Conservation (phyloP, 192 early-diverging fungal species). For the Podila verticillata region DNA sequence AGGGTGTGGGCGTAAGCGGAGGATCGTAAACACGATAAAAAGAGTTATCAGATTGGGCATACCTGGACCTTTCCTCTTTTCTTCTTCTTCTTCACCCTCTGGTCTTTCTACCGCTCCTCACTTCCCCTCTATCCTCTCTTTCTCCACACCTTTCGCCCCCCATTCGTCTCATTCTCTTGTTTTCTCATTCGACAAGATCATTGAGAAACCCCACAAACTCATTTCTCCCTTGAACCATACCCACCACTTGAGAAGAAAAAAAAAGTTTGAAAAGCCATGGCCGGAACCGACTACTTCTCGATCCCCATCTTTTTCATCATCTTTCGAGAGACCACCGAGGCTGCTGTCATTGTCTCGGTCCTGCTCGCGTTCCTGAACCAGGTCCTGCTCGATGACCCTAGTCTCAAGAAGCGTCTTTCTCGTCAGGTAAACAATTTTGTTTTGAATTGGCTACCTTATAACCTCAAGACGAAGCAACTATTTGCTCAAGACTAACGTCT, state of each 20-base stretch:
- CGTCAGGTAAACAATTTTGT: slow-evolving; percentile 18
- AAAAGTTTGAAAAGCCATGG: background rate
- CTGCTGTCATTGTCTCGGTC: slow-evolving; percentile 86
- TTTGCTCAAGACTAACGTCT: slow-evolving; percentile 46
- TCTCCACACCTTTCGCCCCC: too few species aligned
- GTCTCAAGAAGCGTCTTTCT: slow-evolving; percentile 17
- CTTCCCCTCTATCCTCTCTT: background rate
- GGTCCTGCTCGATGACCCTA: slow-evolving; percentile 23
- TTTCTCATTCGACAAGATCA: background rate
- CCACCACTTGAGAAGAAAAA: background rate
- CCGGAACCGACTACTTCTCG: slow-evolving; percentile 17
- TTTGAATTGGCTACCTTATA: background rate
- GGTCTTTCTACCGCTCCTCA: background rate
- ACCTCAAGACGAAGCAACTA: background rate
- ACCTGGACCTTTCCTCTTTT: background rate
- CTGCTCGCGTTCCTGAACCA: slow-evolving; percentile 71
- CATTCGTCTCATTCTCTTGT: background rate
- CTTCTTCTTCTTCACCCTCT: background rate
- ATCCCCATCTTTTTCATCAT: slow-evolving; percentile 79
- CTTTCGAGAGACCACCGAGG: slow-evolving; percentile 87
- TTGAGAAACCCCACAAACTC: background rate
- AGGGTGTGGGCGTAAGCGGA: background rate
- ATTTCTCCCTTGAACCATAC: background rate
- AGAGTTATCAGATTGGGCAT: too few species aligned
- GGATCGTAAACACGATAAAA: background rate